Conservation (phyloP, 1,284 basidiomycete genomes). For the Meira miltonrushii region DNA sequence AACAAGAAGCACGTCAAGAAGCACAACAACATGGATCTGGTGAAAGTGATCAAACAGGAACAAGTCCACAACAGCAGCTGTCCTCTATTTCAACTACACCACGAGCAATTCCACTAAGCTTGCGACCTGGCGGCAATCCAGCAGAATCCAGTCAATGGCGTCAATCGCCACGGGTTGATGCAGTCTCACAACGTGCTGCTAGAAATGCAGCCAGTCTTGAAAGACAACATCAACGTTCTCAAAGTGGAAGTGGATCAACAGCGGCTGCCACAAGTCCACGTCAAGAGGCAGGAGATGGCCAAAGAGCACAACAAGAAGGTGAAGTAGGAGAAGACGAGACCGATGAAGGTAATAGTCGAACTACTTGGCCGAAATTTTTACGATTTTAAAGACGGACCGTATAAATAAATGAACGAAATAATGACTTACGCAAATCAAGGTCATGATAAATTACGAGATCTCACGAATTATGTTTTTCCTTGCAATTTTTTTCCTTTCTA, state of each 20-base stretch:
- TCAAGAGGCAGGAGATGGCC: conserved; percentile 3
- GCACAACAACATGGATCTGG: neutral
- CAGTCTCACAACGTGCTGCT: conserved; percentile 3
- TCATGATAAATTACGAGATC: too few relatives aligned
- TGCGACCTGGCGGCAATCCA: neutral
- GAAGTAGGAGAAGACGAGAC: neutral
- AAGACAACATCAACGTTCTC: neutral
- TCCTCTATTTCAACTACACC: conserved; percentile 11
- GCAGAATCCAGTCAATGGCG: conserved; percentile 5
- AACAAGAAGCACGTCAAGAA: conserved; percentile 11
- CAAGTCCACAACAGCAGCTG: conserved; percentile 9
- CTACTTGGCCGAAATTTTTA: conserved; percentile 14
- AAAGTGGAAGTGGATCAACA: conserved; percentile 6
- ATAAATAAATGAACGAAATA: neutral
- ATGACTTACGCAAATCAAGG: neutral
- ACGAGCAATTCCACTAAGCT: neutral
- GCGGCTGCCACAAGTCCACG: neutral
- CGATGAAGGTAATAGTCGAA: conserved; percentile 1
- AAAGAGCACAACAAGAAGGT: neutral
- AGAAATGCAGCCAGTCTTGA: neutral
- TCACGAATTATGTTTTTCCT: neutral
- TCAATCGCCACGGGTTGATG: conserved; percentile 9
- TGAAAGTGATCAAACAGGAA: neutral
- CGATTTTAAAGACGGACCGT: conserved; percentile 9
- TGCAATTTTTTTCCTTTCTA: neutral